Base-by-base conservation (phyloP, 495 filamentous ascomycete species). In the Penicillium riverlandense region DNA sequence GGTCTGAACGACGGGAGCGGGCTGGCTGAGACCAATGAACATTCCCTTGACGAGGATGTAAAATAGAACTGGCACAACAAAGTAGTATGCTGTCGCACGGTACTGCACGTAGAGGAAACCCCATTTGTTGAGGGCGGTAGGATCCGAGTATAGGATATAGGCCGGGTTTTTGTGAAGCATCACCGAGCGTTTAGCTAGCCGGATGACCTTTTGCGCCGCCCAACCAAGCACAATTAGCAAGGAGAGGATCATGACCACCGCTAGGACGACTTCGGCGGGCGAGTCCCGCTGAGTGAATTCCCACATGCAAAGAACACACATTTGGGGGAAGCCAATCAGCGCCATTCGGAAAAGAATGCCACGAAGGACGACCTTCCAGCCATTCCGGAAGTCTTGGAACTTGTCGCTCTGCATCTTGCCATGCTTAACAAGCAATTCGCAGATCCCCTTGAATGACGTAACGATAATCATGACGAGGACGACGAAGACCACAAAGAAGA, bases 101-200 rank as follows among this genome's bases (percentile, higher is more conserved):
- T 95, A 97, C 62, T 96, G 92, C 44, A 98, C 88, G 60, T 98
- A 98, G 28, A 98, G 70, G 70, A 97, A 98, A 11, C 92, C 92
- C 92, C 92, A 96, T 70, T 96, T 95, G 79, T 98, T 96, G 46
- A 98, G 70, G 30, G 86, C 82, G 39, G 85, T 76, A 8, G 90
- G 88, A 56, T 98, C 92, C 7, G 92, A 96, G 72, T 95, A 98
- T 32, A 98, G 79, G 53, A 96, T 96, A 57, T 96, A 97, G 37
- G 89, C 91, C 9, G 92, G 91, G 62, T 96, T 98, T 59, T 88
- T 88, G 76, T 98, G 91, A 77, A 95, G 86, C 9, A 78, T 66
- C 43, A 95, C 82, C 6, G 90, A 96, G 43, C 88, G 85, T 50
- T 84, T 86, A 12, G 92, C 92, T 41, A 98, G 80, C 11, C 79